Base-by-base conservation (phyloP, 2,329 filamentous ascomycete genomes). In the Colletotrichum musae region DNA sequence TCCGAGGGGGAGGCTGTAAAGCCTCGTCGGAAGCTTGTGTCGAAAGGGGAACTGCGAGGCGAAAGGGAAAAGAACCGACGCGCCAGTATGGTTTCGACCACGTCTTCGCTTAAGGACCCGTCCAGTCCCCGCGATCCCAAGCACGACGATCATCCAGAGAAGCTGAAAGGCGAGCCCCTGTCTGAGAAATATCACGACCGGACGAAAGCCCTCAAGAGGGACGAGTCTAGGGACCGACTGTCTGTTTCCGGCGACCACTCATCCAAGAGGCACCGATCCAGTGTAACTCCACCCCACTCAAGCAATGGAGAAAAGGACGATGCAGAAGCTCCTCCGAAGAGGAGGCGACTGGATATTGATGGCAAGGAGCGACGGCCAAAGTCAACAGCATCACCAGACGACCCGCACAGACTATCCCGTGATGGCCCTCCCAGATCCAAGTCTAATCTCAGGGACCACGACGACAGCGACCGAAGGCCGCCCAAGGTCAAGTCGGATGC, bases 11-110 rank as follows among this genome's bases (percentile, higher is more conserved):
- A 90, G 75, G 77, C 86, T 9, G 77, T 83, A 24, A 92, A 91
- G 74, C 89, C 89, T 2, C 81, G 89, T 26, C 83, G 88, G 47
- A 92, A 91, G 74, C 83, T 92, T 12, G 84, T 92, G 21, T 91
- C 89, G 1, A 89, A 89, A 43, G 87, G 86, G 59, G 89, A 91
- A 65, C 78, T 91, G 47, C 88, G 89, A 70, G 87, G 87, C 10
- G 87, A 89, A 74, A 82, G 87, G 18, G 86, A 89, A 62, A 87
- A 86, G 76, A 87, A 89, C 72, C 83, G 88, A 18, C 87, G 89
- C 6, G 82, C 86, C 52, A 91, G 88, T 75, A 80, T 90, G 79
- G 85, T 81, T 0, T 90, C 89, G 2, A 89, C 82, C 52, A 80
- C 85, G 36, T 89, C 88, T 4, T 83, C 83, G 3, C 70, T 85